These are phyloP conservation scores for Leishmania tropica DNA, from an alignment of 208 protist species.

Conservation along the genomic window DNA sequence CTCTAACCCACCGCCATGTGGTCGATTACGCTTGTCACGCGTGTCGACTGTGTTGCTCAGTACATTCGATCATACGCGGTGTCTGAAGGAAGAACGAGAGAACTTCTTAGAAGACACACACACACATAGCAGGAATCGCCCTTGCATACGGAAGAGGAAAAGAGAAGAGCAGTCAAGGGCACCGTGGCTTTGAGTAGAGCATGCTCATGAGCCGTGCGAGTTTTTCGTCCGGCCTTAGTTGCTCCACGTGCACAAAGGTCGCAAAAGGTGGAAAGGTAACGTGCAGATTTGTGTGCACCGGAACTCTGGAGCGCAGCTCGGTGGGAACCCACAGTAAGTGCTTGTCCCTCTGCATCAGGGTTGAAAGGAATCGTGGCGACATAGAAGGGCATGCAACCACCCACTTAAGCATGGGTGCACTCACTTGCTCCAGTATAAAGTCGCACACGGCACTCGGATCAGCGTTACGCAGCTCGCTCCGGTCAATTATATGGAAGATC, in stretches of 20 bases:
- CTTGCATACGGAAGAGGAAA: neutral
- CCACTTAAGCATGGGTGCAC: neutral
- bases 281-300: neutral
- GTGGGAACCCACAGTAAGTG: neutral
- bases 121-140: neutral
- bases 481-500: neutral
- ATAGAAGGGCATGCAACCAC: constrained; percentile 5
- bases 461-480: neutral
- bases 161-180: neutral
- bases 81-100: neutral
- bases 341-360: neutral
- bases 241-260: constrained; percentile 1
- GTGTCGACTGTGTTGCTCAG: too few species aligned
- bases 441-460: neutral
- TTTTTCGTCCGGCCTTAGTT: neutral
- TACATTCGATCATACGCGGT: neutral
- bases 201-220: neutral
- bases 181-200: too few species aligned
- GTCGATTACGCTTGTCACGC: too few species aligned
- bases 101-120: too few species aligned
- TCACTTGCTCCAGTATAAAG: neutral
- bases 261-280: neutral
- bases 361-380: neutral
- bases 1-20: too few species aligned
- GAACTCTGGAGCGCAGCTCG: neutral